Conservation (phyloP, 768 basidiomycete genomes). For the Hypholoma fasciculare region DNA sequence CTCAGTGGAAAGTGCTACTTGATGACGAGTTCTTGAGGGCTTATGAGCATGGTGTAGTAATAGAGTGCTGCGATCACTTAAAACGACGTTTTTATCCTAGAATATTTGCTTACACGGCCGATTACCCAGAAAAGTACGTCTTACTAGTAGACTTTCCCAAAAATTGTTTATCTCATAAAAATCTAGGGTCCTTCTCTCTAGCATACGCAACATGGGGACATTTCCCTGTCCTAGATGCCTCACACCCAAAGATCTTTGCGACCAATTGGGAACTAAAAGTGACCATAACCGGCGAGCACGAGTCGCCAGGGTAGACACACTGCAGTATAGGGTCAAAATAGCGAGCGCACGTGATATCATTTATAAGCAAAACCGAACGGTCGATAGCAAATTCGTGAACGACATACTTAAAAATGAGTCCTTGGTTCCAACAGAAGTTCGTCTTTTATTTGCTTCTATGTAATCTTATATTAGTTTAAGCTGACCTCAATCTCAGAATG, state of each 20-base stretch:
- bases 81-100: slow-evolving; percentile 26
- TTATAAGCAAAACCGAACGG: too few relatives aligned
- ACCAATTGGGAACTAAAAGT: slow-evolving; percentile 23
- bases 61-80: slow-evolving; percentile 30
- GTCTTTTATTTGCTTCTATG: neutral
- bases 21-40: slow-evolving; percentile 14
- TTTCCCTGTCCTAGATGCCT: slow-evolving; percentile 32
- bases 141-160: neutral
- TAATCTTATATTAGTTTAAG: too few relatives aligned
- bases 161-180: slow-evolving; percentile 27
- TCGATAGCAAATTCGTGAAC: too few relatives aligned
- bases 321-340: neutral
- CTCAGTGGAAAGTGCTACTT: slow-evolving; percentile 22
- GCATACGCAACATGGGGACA: neutral
- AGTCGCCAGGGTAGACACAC: slow-evolving; percentile 10
- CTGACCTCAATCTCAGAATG: neutral
- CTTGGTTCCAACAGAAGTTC: neutral
- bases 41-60: slow-evolving; percentile 29
- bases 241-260: slow-evolving; percentile 18
- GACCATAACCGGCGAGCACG: slow-evolving; percentile 11
- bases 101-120: slow-evolving; percentile 33
- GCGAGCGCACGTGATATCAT: too few relatives aligned
- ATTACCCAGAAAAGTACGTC: slow-evolving; percentile 36
- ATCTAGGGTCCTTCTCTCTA: slow-evolving; percentile 4
- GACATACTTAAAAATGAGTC: neutral